These are phyloP conservation scores for Globisporangium spiculum DNA, from an alignment of 352 stramenopile species.

Conservation along the genomic window DNA sequence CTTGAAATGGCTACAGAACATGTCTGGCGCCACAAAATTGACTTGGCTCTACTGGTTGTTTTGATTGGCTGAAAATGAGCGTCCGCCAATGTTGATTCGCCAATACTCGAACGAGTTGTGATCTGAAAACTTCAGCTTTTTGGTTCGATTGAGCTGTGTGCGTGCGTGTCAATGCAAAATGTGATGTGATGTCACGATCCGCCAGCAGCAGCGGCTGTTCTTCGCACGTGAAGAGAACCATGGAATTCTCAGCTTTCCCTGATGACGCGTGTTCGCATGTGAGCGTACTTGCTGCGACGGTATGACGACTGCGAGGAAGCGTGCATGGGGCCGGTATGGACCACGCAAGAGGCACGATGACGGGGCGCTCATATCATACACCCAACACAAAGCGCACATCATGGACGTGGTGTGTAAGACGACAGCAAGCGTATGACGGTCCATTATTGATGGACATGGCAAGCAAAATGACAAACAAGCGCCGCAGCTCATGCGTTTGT, in stretches of 20 bases:
- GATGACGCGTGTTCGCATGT: not conserved
- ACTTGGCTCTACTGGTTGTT: not conserved
- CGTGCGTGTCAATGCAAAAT: slow-evolving; percentile 2
- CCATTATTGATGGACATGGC: too few species aligned
- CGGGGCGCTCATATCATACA: not conserved
- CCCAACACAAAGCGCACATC: not conserved
- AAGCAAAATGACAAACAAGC: not conserved
- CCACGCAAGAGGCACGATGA: not conserved
- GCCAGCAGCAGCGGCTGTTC: not conserved
- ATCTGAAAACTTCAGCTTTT: slow-evolving; percentile 12
- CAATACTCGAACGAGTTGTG: slow-evolving; percentile 5
- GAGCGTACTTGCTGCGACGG: not conserved
- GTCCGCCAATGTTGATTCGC: not conserved
- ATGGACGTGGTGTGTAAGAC: not conserved
- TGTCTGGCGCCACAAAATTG: not conserved
- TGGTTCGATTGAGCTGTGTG: not conserved
- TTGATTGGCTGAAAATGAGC: slow-evolving; percentile 6
- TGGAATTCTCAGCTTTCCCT: not conserved
- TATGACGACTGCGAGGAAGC: not conserved
- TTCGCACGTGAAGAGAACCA: not conserved
- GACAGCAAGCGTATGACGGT: too few species aligned
- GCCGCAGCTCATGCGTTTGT: not conserved
- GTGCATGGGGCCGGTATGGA: not conserved
- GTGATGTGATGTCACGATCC: not conserved
- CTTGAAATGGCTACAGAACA: slow-evolving; percentile 3